Evolutionary conservation across 2,329 filamentous ascomycete species (phyloP), one percentile per base, ranked within the genome.

Genomic region (Ceratocystis smalleyi): DNA sequence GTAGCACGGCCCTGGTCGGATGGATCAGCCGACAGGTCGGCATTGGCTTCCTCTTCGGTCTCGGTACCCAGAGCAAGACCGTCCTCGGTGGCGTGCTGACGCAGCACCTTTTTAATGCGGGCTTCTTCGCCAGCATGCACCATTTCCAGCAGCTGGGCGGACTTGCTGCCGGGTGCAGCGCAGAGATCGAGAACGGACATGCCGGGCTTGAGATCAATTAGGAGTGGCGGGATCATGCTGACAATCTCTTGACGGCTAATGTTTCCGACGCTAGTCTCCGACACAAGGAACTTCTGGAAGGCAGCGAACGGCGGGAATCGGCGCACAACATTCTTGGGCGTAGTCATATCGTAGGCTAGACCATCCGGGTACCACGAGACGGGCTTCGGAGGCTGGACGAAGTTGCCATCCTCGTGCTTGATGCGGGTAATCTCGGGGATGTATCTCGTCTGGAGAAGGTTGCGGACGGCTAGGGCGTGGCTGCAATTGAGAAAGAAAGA

Each of bases 231-330:
- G 68, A 99, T 97, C 94, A 99, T 99, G 78, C 90, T 96, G 71
- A 99, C 94, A 55, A 96, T 87, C 77, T 99, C 94, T 75, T 99
- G 94, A 71, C 94, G 85, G 75, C 89, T 96, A 71, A 99, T 97
- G 74, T 97, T 99, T 71, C 94, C 94, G 24, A 97, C 91, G 65
- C 88, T 91, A 3, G 94, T 96, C 79, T 99, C 94, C 62, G 92
- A 95, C 61, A 99, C 94, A 61, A 99, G 81, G 78, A 96, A 99
- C 74, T 95, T 95, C 74, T 99, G 94, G 76, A 99, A 97, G 32
- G 89, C 87, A 61, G 91, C 86, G 73, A 99, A 99, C 2, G 94
- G 94, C 43, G 89, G 85, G 74, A 95, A 96, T 73, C 91, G 91
- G 70, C 94, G 87, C 68, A 99, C 83, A 69, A 97, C 87, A 72